These are phyloP conservation scores for Tardiomyces blankii DNA, from an alignment of 1,139 yeast genomes.

Conservation along the genomic window DNA sequence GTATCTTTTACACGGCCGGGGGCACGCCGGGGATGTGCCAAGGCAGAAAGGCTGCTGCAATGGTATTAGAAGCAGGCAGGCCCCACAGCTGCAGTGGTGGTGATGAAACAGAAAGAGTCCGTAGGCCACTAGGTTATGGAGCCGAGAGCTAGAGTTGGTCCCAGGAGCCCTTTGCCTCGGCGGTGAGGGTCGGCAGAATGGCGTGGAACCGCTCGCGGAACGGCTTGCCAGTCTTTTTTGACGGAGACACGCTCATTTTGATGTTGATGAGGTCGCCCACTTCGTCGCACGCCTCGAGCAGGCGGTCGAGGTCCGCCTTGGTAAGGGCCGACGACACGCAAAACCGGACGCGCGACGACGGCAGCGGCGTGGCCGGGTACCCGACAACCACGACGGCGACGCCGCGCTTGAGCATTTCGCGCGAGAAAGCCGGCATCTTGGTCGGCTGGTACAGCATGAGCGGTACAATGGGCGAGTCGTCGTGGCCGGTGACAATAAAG, in stretches of 20 bases:
- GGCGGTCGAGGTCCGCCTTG: conserved; percentile 82
- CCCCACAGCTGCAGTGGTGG: too few relatives aligned
- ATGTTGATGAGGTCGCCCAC: conserved; percentile 48
- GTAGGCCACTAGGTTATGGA: too few relatives aligned
- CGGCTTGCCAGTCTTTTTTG: conserved; percentile 9
- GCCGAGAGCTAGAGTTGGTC: conserved; percentile 1
- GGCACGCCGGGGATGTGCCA: too few relatives aligned
- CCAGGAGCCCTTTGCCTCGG: conserved; percentile 10
- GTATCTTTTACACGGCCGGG: too few relatives aligned
- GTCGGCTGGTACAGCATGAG: conserved; percentile 78
- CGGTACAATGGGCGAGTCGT: conserved; percentile 95
- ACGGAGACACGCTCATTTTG: background rate
- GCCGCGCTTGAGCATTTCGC: conserved; percentile 65
- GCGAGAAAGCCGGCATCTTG: conserved; percentile 86
- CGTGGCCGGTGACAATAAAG: conserved; percentile 87
- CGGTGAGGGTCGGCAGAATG: conserved; percentile 10
- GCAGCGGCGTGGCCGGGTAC: conserved; percentile 93
- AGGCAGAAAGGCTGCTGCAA: too few relatives aligned
- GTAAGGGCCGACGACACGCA: conserved; percentile 90
- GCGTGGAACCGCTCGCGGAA: conserved; percentile 9
- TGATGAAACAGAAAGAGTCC: too few relatives aligned
- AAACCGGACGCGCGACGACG: conserved; percentile 81
- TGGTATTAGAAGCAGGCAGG: too few relatives aligned
- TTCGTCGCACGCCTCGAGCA: conserved; percentile 60
- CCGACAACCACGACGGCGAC: conserved; percentile 96